These are phyloP conservation scores for Wickerhamiella dianesei DNA, from an alignment of 805 yeast species.

Conservation along the genomic window DNA sequence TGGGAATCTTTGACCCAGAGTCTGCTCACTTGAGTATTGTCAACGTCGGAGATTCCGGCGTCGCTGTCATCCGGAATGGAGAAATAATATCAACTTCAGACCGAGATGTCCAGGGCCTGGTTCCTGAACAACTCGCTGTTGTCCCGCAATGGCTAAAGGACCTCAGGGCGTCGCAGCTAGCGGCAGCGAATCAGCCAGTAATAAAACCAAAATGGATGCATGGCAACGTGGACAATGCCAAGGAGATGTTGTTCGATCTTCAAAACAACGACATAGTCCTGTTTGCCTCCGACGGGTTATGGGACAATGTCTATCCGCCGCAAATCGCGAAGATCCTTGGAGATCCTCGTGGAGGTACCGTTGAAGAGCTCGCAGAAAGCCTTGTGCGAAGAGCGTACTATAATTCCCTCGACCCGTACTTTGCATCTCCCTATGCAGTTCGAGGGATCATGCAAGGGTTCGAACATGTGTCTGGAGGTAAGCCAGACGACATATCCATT, in stretches of 20 bases:
- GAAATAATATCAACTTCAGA: constrained; percentile 31
- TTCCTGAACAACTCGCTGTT: constrained; percentile 82
- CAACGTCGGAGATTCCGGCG: constrained; percentile 92
- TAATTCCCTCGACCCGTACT: constrained; percentile 57
- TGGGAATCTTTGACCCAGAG: constrained; percentile 47
- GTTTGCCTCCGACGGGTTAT: constrained; percentile 88
- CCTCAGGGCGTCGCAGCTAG: constrained; percentile 1
- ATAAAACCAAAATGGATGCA: constrained; percentile 30
- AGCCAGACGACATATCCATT: constrained; percentile 87
- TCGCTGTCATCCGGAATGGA: constrained; percentile 63
- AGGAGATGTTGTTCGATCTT: constrained; percentile 50
- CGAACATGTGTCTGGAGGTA: constrained; percentile 54
- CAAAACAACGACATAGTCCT: constrained; percentile 61
- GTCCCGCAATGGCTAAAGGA: constrained; percentile 44
- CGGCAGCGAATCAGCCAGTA: constrained; percentile 1
- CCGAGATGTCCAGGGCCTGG: constrained; percentile 25
- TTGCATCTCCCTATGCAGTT: constrained; percentile 73
- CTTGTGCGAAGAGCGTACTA: constrained; percentile 56
- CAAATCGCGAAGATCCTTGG: constrained; percentile 6
- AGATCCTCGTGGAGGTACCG: constrained; percentile 13
- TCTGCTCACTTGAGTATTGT: constrained; percentile 47
- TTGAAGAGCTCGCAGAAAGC: constrained; percentile 35
- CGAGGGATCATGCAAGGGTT: constrained; percentile 41
- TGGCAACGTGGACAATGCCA: constrained; percentile 59
- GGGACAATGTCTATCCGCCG: constrained; percentile 63